Percentiles rank a stretch among this genome's conserved stretches.
phyloP scores from a whole-genome alignment of 805 yeast species.

The Wickerhamomyces strasburgensis region DNA sequence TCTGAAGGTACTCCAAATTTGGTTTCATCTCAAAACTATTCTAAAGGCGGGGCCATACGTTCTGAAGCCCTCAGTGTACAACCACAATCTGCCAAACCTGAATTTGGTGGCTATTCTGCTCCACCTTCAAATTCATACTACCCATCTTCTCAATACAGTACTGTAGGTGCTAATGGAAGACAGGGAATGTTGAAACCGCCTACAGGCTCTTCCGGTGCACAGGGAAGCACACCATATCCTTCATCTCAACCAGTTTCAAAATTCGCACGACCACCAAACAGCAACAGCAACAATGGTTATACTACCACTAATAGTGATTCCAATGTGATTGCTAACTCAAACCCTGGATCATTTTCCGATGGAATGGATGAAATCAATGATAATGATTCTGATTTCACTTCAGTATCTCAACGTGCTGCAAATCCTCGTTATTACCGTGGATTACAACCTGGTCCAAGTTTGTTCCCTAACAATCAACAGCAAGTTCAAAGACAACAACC shows the following conservation, averaged over 20 bases:
- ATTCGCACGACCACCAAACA: background rate
- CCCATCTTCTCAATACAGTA: constrained; percentile 14
- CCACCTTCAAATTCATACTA: constrained; percentile 15
- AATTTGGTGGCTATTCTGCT: constrained; percentile 12
- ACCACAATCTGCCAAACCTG: constrained; percentile 23
- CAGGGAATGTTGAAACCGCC: background rate
- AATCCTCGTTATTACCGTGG: constrained; percentile 51
- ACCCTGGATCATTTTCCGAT: constrained; percentile 3
- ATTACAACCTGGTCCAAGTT: constrained; percentile 25
- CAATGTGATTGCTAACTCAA: background rate
- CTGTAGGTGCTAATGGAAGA: background rate
- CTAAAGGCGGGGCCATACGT: constrained; percentile 20
- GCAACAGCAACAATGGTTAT: background rate
- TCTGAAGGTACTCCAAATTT: constrained; percentile 24
- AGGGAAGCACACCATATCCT: too few species aligned
- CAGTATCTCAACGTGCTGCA: constrained; percentile 72
- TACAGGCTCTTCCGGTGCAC: background rate
- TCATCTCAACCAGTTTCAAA: too few species aligned
- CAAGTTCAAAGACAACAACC: background rate
- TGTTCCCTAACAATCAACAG: constrained; percentile 16
- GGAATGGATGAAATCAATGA: constrained; percentile 21
- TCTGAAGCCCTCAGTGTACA: constrained; percentile 20
- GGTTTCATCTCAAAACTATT: constrained; percentile 22
- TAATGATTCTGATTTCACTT: constrained; percentile 61
- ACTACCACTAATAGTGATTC: background rate